These are phyloP conservation scores for Colletotrichum shisoi DNA, from an alignment of 2,329 filamentous ascomycete genomes.

Conservation along the genomic window DNA sequence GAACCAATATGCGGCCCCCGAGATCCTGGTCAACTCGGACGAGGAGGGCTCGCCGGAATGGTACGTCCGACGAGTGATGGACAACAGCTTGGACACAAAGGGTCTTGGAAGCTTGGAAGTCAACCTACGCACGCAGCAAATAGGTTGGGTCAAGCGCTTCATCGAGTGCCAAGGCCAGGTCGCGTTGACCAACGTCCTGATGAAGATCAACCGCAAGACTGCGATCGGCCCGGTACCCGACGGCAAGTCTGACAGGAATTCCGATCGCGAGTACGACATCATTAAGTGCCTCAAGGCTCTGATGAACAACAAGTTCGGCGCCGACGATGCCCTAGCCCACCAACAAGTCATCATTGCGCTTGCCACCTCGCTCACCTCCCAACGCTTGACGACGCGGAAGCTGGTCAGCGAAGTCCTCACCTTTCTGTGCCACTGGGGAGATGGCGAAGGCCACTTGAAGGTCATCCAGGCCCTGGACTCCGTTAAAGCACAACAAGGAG, in stretches of 20 bases:
- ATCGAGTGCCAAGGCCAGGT: constrained; percentile 98
- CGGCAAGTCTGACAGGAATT: constrained; percentile 73
- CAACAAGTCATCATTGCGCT: constrained; percentile 90
- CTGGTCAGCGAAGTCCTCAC: constrained; percentile 95
- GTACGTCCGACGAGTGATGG: constrained; percentile 97
- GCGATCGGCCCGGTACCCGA: constrained; percentile 71
- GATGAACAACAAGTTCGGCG: constrained; percentile 99
- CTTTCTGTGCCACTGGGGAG: constrained; percentile 93
- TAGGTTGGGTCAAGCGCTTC: constrained; percentile 96
- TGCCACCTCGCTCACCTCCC: constrained; percentile 84
- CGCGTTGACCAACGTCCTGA: constrained; percentile 89
- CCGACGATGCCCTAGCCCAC: constrained; percentile 90
- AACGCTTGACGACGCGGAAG: constrained; percentile 89
- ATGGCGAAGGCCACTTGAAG: constrained; percentile 87
- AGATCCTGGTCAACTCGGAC: constrained; percentile 80
- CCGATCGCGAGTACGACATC: constrained; percentile 95
- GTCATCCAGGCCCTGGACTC: constrained; percentile 93
- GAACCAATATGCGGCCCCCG: constrained; percentile 69
- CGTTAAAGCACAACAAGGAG: constrained; percentile 85
- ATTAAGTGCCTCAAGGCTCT: constrained; percentile 96
- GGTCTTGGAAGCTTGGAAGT: constrained; percentile 92
- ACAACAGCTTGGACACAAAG: constrained; percentile 90
- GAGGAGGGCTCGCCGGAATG: constrained; percentile 97
- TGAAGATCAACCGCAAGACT: constrained; percentile 91
- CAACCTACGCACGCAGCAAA: constrained; percentile 93